Evolutionary conservation across 2,329 filamentous ascomycete genomes (phyloP).

Genomic region (Monilinia fructigena): DNA sequence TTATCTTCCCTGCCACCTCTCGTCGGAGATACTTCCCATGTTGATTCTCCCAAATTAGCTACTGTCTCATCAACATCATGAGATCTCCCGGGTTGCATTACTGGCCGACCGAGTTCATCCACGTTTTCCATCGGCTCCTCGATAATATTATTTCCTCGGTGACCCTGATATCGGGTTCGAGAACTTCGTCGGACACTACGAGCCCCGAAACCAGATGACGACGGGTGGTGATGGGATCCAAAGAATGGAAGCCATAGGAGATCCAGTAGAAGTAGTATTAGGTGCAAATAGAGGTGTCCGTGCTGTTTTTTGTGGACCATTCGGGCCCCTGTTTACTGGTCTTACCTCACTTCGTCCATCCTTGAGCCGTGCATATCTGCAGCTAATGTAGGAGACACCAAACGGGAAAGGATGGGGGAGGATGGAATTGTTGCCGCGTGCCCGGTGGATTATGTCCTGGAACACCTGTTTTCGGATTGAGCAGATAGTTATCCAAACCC

Average conservation of each 20-base stretch:
- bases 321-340: constrained; percentile 44
- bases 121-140: constrained; percentile 55
- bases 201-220: constrained; percentile 47
- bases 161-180: constrained; percentile 48
- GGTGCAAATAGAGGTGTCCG: constrained; percentile 49
- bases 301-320: constrained; percentile 38
- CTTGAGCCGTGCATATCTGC: constrained; percentile 56
- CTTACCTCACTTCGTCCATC: constrained; percentile 47
- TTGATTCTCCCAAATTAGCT: constrained; percentile 43
- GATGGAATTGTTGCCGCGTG: constrained; percentile 63
- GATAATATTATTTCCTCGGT: constrained; percentile 47
- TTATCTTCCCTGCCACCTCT: constrained; percentile 40
- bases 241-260: constrained; percentile 70
- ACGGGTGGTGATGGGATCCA: constrained; percentile 74
- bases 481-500: constrained; percentile 93
- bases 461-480: constrained; percentile 67
- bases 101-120: constrained; percentile 34
- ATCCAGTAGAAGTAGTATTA: constrained; percentile 33
- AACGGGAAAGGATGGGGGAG: constrained; percentile 71
- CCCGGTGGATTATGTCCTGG: constrained; percentile 59
- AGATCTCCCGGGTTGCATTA: constrained; percentile 11
- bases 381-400: constrained; percentile 61
- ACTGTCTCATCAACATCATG: constrained; percentile 36
- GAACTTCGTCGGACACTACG: constrained; percentile 50
- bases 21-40: constrained; percentile 45